Percentiles rank a stretch among this genome's conserved stretches.
Evolutionary conservation across 495 filamentous ascomycete genomes (phyloP).

Genomic region (Daldinia vernicosa): DNA sequence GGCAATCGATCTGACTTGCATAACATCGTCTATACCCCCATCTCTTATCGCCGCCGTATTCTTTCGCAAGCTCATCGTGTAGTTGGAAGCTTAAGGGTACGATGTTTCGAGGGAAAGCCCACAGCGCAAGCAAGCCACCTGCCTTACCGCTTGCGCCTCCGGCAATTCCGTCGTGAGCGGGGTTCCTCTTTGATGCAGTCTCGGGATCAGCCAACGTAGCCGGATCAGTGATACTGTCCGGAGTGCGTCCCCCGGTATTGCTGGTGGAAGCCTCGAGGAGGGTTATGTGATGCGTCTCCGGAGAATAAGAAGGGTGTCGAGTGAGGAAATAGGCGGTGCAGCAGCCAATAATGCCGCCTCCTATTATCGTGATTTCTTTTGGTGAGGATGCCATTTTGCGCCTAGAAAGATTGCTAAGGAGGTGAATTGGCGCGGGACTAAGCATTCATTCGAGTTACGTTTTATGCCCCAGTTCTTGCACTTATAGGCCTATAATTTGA

Average conservation of each 20-base stretch:
- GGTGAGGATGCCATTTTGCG: constrained; percentile 40
- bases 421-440: constrained; percentile 19
- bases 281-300: constrained; percentile 73
- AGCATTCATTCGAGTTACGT: constrained; percentile 18
- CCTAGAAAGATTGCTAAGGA: constrained; percentile 19
- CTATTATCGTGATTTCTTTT: constrained; percentile 56
- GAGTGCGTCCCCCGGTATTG: constrained; percentile 46
- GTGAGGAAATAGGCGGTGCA: constrained; percentile 88
- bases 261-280: constrained; percentile 78
- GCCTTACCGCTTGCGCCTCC: constrained; percentile 92
- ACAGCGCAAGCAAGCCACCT: constrained; percentile 81
- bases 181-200: constrained; percentile 45
- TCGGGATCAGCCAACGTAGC: constrained; percentile 43
- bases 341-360: constrained; percentile 88
- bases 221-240: constrained; percentile 46
- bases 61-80: constrained; percentile 77
- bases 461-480: neutral
- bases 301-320: constrained; percentile 78
- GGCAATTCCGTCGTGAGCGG: constrained; percentile 67
- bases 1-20: constrained; percentile 69
- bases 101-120: constrained; percentile 83
- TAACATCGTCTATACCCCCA: constrained; percentile 87
- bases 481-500: neutral
- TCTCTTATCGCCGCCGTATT: constrained; percentile 74
- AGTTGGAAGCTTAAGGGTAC: constrained; percentile 80